Base-by-base conservation (phyloP, 1,284 basidiomycete genomes). In the Tylopilus orsonianus region DNA sequence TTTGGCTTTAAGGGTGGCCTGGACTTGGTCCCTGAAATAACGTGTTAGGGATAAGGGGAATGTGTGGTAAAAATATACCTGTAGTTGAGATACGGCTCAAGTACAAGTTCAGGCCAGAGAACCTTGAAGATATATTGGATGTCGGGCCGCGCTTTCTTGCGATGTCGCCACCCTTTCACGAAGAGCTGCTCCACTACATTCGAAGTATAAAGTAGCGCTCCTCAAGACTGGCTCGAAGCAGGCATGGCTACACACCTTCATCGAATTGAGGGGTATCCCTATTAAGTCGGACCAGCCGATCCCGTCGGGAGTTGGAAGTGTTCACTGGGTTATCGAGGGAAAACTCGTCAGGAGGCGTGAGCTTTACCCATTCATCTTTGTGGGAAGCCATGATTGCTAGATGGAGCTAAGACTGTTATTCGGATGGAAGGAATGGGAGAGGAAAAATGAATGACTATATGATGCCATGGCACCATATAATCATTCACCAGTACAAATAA, bases 151-250 rank as follows among this genome's bases (percentile, higher is more conserved):
- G 64, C 54, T 57, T 81, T 84, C 46, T 77, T 68, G 2, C 73
- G 71, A 58, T 84, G 82, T 44, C 68, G 73, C 81, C 81, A 84
- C 29, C 77, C 78, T 51, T 72, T 74, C 42, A 66, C 55, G 53
- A 84, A 83, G 37, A 75, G 65, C 22, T 67, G 69, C 53, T 74
- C 71, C 7, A 82, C 82, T 83, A 37, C 46, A 48, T 45, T 42
- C 23, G 34, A 33, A 49, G 33, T 33, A 16, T 14, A 33, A 24
- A 22, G 50, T 26, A n/a, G 29, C 20, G 12, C 9, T 41, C 38
- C 34, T 26, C 20, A n/a, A 32, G 30, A 2, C 20, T 30, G 18
- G 24, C 26, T 14, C 18, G 18, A 30, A 16, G 50, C 5, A 54
- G 57, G 4, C 5, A 36, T 43, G 8, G 38, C 32, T 38, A 51